Evolutionary conservation across 495 filamentous ascomycete species (phyloP), one percentile per base, ranked within the genome.

Genomic region (Podospora bellae-mahoneyi): DNA sequence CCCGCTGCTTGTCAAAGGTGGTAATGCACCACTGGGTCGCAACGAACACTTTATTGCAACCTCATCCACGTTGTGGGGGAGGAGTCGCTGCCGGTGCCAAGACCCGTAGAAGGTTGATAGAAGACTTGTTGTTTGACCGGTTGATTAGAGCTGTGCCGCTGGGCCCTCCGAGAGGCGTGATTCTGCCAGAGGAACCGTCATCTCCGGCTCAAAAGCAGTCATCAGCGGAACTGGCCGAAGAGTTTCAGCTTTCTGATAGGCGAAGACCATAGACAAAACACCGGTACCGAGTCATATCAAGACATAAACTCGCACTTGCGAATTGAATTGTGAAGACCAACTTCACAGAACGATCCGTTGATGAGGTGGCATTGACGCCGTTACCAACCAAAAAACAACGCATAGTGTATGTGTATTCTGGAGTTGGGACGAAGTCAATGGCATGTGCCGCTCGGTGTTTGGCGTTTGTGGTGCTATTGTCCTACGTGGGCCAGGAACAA

Each of bases 101-200:
- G 54, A 30, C 39, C 20, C 53, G 54, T 18, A 55, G 44, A 68
- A 64, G 19, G 5, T 67, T 57, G 5, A 48, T 48, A 16, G 39
- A 48, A 48, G 39, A 48, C 39, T 44, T 44, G 28, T 3, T 44
- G 66, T 60, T 23, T 56, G 39, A 28, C 30, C 26, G 48, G 54
- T 63, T 27, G 39, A 53, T 55, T 20, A 13, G 59, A 32, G 54
- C 62, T 64, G 66, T 64, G 66, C 66, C 66, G 62, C 55, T 64
- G 56, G 66, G 32, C 44, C 39, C 62, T 9, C 66, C 62, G 66
- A 64, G n/a, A 34, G 54, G 27, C 16, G 5, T 19, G 32, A n/a
- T 28, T 32, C 23, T 57, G 26, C 15, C 3, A 13, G 39, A 48
- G 9, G 39, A 48, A 58, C 23, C 55, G n/a, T 58, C 55, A 58